Percentiles rank a stretch among this genome's conserved stretches.
phyloP scores from a whole-genome alignment of 2,329 filamentous ascomycete species.

The Exophiala dermatitidis region DNA sequence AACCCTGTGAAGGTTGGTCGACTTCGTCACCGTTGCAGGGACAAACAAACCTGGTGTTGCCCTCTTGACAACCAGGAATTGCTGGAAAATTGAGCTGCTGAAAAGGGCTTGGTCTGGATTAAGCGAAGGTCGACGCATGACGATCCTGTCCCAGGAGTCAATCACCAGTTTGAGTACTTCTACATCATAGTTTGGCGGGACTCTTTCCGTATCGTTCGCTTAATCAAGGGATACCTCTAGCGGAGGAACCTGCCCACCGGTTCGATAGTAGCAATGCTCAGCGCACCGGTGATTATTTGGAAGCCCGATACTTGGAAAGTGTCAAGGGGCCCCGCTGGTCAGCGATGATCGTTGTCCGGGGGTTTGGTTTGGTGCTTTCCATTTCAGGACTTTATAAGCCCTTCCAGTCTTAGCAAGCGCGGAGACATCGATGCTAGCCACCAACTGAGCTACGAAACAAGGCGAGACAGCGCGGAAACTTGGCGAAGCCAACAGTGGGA shows the following conservation, averaged over 20 bases:
- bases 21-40: too few relatives aligned
- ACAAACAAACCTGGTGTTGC: too few relatives aligned
- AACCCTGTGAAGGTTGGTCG: too few relatives aligned
- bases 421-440: not conserved
- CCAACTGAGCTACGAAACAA: not conserved
- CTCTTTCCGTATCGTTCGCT: slow-evolving; percentile 1
- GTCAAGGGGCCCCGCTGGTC: not conserved
- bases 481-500: not conserved
- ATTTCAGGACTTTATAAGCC: not conserved
- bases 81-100: not conserved
- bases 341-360: not conserved
- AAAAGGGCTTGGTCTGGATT: not conserved
- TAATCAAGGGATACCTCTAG: not conserved
- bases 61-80: too few relatives aligned
- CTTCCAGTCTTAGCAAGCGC: not conserved
- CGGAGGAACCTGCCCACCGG: not conserved
- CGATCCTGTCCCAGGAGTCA: not conserved
- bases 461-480: not conserved
- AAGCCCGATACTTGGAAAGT: not conserved
- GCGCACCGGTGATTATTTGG: not conserved
- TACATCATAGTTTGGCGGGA: slow-evolving; percentile 11
- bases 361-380: not conserved
- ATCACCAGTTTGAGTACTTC: slow-evolving; percentile 2
- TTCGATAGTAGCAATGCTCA: not conserved
- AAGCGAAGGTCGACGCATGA: not conserved